Evolutionary conservation across 2,329 filamentous ascomycete species (phyloP).

Genomic region (Botrytis byssoidea): DNA sequence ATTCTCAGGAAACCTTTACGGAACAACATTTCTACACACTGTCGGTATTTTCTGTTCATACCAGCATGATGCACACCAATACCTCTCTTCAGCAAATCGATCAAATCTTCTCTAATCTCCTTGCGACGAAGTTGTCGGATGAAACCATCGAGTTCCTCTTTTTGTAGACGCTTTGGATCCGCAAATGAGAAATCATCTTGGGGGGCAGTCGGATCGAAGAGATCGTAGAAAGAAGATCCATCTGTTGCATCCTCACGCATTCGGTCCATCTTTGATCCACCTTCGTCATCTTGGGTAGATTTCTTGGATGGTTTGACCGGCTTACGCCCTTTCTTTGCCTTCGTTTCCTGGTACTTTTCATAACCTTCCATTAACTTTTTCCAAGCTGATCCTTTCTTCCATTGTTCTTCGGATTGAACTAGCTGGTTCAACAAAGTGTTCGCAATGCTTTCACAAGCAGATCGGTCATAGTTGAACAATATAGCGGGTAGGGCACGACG

Average conservation of each 20-base stretch:
- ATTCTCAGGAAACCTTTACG: constrained; percentile 68
- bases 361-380: constrained; percentile 56
- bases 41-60: constrained; percentile 75
- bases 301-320: constrained; percentile 43
- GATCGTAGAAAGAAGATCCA: constrained; percentile 58
- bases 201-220: constrained; percentile 65
- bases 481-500: constrained; percentile 69
- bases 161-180: constrained; percentile 56
- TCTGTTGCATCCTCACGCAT: constrained; percentile 54
- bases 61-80: constrained; percentile 77
- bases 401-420: constrained; percentile 52
- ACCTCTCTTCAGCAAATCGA: constrained; percentile 63
- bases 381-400: constrained; percentile 61
- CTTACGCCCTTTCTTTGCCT: constrained; percentile 46
- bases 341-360: constrained; percentile 54
- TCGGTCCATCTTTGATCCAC: constrained; percentile 55
- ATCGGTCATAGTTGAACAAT: constrained; percentile 74
- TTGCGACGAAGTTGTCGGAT: constrained; percentile 52
- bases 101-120: constrained; percentile 51
- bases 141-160: constrained; percentile 57
- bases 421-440: constrained; percentile 52
- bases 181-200: constrained; percentile 65
- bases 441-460: constrained; percentile 60
- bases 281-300: constrained; percentile 48
- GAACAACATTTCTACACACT: constrained; percentile 72